Percentiles rank a stretch among this genome's conserved stretches.
phyloP scores from a whole-genome alignment of 495 filamentous ascomycete species.

The Ascodesmis nigricans region DNA sequence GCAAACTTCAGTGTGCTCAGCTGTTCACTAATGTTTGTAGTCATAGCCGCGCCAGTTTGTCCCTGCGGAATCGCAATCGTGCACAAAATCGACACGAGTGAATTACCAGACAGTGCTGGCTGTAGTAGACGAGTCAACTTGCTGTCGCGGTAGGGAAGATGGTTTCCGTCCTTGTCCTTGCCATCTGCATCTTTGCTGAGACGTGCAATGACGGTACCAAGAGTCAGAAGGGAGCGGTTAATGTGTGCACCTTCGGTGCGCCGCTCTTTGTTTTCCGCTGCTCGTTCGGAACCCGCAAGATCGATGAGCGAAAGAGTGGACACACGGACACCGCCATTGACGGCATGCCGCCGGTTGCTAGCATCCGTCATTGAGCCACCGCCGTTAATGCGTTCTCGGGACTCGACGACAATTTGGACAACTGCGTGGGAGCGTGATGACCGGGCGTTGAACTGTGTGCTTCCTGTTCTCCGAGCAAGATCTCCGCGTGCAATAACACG shows the following conservation, averaged over 20 bases:
- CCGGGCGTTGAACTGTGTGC: constrained; percentile 87
- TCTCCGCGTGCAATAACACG: constrained; percentile 90
- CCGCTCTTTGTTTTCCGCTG: constrained; percentile 84
- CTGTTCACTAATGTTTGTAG: constrained; percentile 61
- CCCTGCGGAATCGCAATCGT: constrained; percentile 64
- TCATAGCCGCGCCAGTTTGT: constrained; percentile 36
- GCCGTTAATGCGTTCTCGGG: constrained; percentile 52
- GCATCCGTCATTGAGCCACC: constrained; percentile 23
- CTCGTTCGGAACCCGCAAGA: constrained; percentile 85
- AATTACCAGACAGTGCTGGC: constrained; percentile 78
- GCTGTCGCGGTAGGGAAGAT: constrained; percentile 89
- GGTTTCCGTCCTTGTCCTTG: constrained; percentile 55
- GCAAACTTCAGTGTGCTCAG: constrained; percentile 95
- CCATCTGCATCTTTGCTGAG: constrained; percentile 61
- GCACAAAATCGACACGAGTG: constrained; percentile 88
- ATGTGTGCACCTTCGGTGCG: constrained; percentile 92
- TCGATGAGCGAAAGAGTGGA: constrained; percentile 91
- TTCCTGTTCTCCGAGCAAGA: constrained; percentile 65
- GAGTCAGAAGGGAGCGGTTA: constrained; percentile 87
- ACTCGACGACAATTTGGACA: constrained; percentile 96
- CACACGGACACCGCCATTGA: constrained; percentile 76
- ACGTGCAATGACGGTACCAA: constrained; percentile 83
- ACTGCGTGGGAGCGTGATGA: constrained; percentile 96
- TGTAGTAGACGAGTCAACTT: constrained; percentile 87
- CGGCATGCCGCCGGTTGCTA: constrained; percentile 51